Evolutionary conservation across 371 early-diverging fungal genomes (phyloP).

Genomic region (Coemansia sp.): DNA sequence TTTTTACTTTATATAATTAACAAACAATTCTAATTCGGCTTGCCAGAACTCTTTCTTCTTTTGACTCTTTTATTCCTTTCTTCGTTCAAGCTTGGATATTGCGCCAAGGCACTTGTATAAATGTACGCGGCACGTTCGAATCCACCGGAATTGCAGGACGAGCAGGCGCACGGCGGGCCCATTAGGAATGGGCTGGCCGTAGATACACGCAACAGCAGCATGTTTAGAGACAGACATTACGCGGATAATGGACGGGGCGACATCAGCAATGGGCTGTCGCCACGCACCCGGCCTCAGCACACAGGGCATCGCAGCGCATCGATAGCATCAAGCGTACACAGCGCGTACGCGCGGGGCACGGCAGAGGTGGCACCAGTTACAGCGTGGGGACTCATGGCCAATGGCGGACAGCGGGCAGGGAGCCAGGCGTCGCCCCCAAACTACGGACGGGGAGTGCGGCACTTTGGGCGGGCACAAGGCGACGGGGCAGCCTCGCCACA

Average conservation of each 20-base stretch:
- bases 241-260: background rate
- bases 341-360: conserved; percentile 5
- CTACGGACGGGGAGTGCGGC: conserved; percentile 10
- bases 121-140: background rate
- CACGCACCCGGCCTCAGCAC: background rate
- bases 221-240: background rate
- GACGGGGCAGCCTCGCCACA: conserved; percentile 17
- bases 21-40: background rate
- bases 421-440: conserved; percentile 6
- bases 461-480: background rate
- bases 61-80: background rate
- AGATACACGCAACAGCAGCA: conserved; percentile 12
- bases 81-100: background rate
- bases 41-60: too few species aligned
- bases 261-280: background rate
- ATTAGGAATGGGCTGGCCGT: conserved; percentile 11
- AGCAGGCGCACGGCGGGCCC: background rate
- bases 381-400: conserved; percentile 20
- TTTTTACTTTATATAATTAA: background rate
- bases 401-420: conserved; percentile 9
- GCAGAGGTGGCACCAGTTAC: conserved; percentile 24
- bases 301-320: background rate
- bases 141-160: background rate
- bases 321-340: background rate
- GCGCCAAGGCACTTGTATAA: background rate